phyloP scores from a whole-genome alignment of 2,329 filamentous ascomycete species.

The Hypomyces perniciosus region DNA sequence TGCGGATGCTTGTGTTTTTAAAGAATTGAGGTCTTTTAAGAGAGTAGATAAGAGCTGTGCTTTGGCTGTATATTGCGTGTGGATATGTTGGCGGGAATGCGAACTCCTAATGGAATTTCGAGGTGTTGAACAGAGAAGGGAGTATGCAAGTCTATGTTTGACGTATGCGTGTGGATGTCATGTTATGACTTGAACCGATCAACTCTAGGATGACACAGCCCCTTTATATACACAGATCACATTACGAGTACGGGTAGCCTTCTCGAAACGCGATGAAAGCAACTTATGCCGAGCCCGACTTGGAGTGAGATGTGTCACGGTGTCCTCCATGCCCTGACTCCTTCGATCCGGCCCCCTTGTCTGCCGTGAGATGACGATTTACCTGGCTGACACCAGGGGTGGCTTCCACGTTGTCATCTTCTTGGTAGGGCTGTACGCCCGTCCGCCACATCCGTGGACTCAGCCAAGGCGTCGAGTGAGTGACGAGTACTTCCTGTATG shows the following conservation, averaged over 20 bases:
- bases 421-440: no score
- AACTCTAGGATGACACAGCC: slow-evolving; percentile 1
- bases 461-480: no score
- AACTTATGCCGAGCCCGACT: no score
- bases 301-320: no score
- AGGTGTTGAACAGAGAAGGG: not conserved
- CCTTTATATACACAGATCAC: slow-evolving; percentile 5
- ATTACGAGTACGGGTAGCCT: not conserved
- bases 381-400: no score
- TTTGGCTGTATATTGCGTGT: not conserved
- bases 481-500: no score
- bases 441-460: no score
- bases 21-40: not conserved
- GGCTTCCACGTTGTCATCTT: no score
- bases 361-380: no score
- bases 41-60: not conserved
- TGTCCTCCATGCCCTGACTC: no score
- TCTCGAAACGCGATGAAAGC: not conserved
- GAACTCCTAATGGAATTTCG: not conserved
- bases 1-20: slow-evolving; percentile 1
- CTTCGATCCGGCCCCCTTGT: no score
- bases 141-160: not conserved
- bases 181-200: not conserved
- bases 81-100: not conserved
- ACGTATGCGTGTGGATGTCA: not conserved